Evolutionary conservation across 164 flowering plant species (phyloP).

Genomic region (Berberis thunbergii): DNA sequence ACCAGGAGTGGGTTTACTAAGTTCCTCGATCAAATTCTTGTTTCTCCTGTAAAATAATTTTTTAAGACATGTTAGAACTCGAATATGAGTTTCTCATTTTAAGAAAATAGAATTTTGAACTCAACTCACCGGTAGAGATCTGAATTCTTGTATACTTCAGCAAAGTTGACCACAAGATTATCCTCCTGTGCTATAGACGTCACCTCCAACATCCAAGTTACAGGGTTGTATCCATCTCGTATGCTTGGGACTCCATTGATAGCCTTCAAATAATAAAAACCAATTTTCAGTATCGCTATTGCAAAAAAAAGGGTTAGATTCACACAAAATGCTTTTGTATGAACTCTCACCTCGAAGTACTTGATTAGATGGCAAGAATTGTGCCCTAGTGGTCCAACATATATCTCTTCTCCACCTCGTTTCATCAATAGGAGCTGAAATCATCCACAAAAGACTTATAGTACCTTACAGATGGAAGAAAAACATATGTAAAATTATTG

Average conservation of each 20-base stretch:
- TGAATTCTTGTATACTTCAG: conserved; percentile 20
- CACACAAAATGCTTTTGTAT: background rate
- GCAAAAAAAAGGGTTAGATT: background rate
- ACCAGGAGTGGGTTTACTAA: conserved; percentile 25
- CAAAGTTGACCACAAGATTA: conserved; percentile 17
- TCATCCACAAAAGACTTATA: background rate
- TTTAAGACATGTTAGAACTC: background rate
- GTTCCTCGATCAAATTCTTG: conserved; percentile 26
- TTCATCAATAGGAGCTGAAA: conserved; percentile 46
- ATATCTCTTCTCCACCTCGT: conserved; percentile 55
- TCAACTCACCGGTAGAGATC: conserved; percentile 15
- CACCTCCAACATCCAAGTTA: conserved; percentile 32
- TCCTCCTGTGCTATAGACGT: conserved; percentile 19
- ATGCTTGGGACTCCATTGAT: conserved; percentile 20
- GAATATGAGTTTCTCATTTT: background rate
- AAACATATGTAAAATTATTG: background rate
- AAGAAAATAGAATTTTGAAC: background rate
- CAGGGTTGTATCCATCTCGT: conserved; percentile 25
- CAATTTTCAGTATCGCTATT: background rate
- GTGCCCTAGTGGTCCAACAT: conserved; percentile 46
- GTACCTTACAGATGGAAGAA: background rate
- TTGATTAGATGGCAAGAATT: conserved; percentile 36
- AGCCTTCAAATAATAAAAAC: conserved; percentile 17
- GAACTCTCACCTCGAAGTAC: conserved; percentile 50
- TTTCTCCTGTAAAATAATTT: conserved; percentile 21